Base-by-base conservation (phyloP, 192 early-diverging fungal species). In the Glomus cerebriforme region DNA sequence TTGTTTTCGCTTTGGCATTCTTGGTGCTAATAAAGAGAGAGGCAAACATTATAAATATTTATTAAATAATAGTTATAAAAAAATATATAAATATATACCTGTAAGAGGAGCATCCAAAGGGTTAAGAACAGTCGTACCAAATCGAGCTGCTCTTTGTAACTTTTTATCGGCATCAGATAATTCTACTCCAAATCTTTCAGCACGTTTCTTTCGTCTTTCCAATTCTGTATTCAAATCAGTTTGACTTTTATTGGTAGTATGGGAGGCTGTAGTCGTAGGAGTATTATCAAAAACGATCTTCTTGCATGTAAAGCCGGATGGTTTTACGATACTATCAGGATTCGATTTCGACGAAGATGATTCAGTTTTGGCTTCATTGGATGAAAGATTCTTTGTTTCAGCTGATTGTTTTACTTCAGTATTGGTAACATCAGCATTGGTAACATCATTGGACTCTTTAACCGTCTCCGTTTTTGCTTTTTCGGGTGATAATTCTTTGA, bases 101-200 rank as follows among this genome's bases (percentile, higher is more conserved):
- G 62, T 76, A 24, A 76, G 45, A 29, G 59, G 74, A 64, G 74
- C 62, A 65, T 76, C 74, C 9, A 47, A 37, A 69, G 79, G 79
- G 32, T 49, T 80, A 24, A 59, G 2, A 54, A 79, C 45, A 15
- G 81, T 81, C 9, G 88, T 72, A 24, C 89, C 89, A 77, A 92
- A 92, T 66, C 88, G 83, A 3, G 84, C 85, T 22, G 90, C 90
- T 35, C 90, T 80, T 32, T 88, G 83, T 9, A 83, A 43, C 22
- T 86, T 85, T 73, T 87, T 88, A 47, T 85, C 85, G 13, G 84
- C 71, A 39, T 91, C 88, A 22, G 80, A 82, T 27, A 88, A 59
- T 69, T 82, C 79, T 32, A 84, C 80, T 31, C 88, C 88, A 79
- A 89, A 89, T 32, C 87, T 80, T 3, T 82, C 82, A 24, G 82